Base-by-base conservation (phyloP, 371 early-diverging fungal species). In the Capillidium heterosporum region DNA sequence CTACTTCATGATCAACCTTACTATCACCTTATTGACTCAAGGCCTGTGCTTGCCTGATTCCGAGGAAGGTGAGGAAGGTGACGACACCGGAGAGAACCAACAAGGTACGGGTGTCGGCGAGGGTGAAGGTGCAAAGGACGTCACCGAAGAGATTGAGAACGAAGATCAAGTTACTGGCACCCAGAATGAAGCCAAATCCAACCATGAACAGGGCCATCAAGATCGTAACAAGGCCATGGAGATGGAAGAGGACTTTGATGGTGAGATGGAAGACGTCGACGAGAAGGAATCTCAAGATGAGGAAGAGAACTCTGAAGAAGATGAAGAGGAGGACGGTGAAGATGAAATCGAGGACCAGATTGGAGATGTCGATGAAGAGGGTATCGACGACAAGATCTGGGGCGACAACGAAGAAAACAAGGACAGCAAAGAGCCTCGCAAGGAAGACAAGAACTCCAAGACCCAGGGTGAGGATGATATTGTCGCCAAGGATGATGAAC, bases 381-480 rank as follows among this genome's bases (percentile, higher is more conserved):
- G 85, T 1, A 81, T 97, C 23, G 98, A 97, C 61, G 93, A 95
- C 60, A 90, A 92, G 75, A 78, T 97, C 79, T 97, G 98, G 98
- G 85, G 82, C 39, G 92, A 87, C 59, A 83, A 89, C 28, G 72
- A 80, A 26, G 80, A 82, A 43, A 71, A 71, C 50, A 72, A 77
- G 57, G 77, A 80, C 63, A 75, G 72, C 32, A 74, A 70, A 47
- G 76, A 81, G 47, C 71, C 75, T 54, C 67, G 71, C 58, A 71
- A 77, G 31, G 63, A 69, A 0, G 66, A 71, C 29, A 68, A 76
- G 35, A 19, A 39, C 13, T 19, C 19, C n/a, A 13, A 32, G 10
- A 17, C 19, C 15, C 13, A 10, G 1, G 68, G 77, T 47, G 76
- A 79, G 44, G 67, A 71, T 27, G 84, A 82, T 29, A 77, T 74